These are phyloP conservation scores for Populus alba DNA, from an alignment of 345 rosid species.

Conservation along the genomic window DNA sequence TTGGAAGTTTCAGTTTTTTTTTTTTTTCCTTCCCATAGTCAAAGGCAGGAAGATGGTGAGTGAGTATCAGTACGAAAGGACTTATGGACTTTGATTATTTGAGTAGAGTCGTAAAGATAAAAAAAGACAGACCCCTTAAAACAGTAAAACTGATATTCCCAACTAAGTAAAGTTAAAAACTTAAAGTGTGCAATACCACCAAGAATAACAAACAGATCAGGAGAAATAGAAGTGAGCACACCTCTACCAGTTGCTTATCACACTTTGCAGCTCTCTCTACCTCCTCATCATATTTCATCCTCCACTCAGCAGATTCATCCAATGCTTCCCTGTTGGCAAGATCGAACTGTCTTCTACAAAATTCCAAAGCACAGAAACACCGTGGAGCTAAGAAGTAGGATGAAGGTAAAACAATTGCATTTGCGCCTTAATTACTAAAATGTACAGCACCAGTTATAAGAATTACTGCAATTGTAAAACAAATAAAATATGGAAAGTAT, in stretches of 20 bases:
- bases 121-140: neutral
- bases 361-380: neutral
- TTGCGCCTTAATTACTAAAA: neutral
- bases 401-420: neutral
- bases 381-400: neutral
- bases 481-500: neutral
- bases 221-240: slow-evolving; percentile 9
- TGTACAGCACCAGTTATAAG: neutral
- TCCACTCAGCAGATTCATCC: slow-evolving; percentile 98
- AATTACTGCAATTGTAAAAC: neutral
- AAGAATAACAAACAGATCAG: neutral
- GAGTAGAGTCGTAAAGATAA: neutral
- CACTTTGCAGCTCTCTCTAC: slow-evolving; percentile 61
- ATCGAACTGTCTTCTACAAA: slow-evolving; percentile 81
- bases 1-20: neutral
- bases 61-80: neutral
- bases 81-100: neutral
- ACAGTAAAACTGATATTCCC: neutral
- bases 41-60: neutral
- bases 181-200: neutral
- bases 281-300: slow-evolving; percentile 67
- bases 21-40: neutral
- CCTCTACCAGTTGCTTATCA: slow-evolving; percentile 55
- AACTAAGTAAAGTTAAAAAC: neutral
- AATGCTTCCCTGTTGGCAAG: slow-evolving; percentile 84